These are phyloP conservation scores for Penicillium subrubescens DNA, from an alignment of 495 filamentous ascomycete genomes.

Conservation along the genomic window DNA sequence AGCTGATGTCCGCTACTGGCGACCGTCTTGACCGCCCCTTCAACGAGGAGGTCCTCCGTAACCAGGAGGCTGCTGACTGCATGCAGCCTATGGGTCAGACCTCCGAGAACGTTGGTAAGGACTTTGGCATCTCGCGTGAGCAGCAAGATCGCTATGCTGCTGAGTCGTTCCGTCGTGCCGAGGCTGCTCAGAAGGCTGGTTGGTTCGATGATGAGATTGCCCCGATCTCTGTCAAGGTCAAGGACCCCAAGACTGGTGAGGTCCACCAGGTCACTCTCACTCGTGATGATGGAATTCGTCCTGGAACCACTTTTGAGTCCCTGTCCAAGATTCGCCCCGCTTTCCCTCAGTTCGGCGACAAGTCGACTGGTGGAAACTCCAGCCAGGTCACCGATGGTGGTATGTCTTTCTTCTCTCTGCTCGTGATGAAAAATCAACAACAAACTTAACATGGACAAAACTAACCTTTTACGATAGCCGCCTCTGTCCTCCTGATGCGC, in stretches of 20 bases:
- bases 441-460: background rate
- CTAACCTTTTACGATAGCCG: slow-evolving; percentile 52
- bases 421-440: background rate
- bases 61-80: slow-evolving; percentile 81
- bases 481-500: slow-evolving; percentile 90
- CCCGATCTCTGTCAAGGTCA: slow-evolving; percentile 77
- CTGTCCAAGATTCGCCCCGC: slow-evolving; percentile 86
- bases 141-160: slow-evolving; percentile 82
- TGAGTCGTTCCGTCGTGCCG: slow-evolving; percentile 83
- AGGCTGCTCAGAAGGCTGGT: slow-evolving; percentile 87
- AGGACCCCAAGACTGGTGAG: slow-evolving; percentile 81
- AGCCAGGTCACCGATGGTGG: slow-evolving; percentile 93
- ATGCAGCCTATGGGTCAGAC: slow-evolving; percentile 98
- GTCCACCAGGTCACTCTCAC: slow-evolving; percentile 74
- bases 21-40: slow-evolving; percentile 71
- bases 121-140: slow-evolving; percentile 83
- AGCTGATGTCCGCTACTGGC: slow-evolving; percentile 77
- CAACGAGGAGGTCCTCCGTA: slow-evolving; percentile 72
- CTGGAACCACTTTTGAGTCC: slow-evolving; percentile 82
- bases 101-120: slow-evolving; percentile 89
- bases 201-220: slow-evolving; percentile 95
- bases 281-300: slow-evolving; percentile 85
- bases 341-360: slow-evolving; percentile 86
- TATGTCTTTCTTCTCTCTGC: slow-evolving; percentile 24
- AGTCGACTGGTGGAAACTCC: slow-evolving; percentile 91